Evolutionary conservation across 164 flowering plant species (phyloP), one percentile per base, ranked within the genome.

Genomic region (Piper longum): DNA sequence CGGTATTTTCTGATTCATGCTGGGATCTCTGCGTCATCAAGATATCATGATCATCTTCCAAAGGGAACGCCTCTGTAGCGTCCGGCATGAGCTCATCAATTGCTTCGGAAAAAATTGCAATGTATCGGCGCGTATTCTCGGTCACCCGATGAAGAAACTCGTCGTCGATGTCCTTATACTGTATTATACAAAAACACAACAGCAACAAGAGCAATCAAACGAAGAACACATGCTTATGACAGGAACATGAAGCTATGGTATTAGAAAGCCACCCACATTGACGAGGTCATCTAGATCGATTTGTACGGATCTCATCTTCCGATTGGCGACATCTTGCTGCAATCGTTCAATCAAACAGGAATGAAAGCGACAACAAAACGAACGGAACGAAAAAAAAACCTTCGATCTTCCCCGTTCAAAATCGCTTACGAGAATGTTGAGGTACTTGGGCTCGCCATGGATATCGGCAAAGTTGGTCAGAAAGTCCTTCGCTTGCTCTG

Each of bases 281-380:
- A 76, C 70, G 19, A 91, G 73, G 67, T 95, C 99, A 40, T 85
- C 96, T 5, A 95, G 84, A 18, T 88, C 88, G 40, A 95, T 85
- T 64, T 88, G 81, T 11, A 95, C 51, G 2, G 89, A 80, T 3
- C 86, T 82, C 54, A 72, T 64, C 70, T 77, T 87, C 1, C 76
- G 87, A 60, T 91, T 91, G 0, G 99, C 89, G 16, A 95, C 95
- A 19, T 91, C 93, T 91, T 91, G 97, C 99, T 95, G 85, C 60
- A 64, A 74, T 43, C 7, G 16, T 57, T 5, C 7, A 19, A 43
- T 18, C 41, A 26, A 48, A 0, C 54, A 9, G 41, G 13, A 44
- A 7, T 16, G 56, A 36, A 54, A 18, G 26, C 8, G n/a, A 2
- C 14, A 52, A 43, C 51, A 18, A n/a, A 16, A 19, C 56, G 2